phyloP scores from a whole-genome alignment of 768 basidiomycete genomes.

The Royoungia palumana region DNA sequence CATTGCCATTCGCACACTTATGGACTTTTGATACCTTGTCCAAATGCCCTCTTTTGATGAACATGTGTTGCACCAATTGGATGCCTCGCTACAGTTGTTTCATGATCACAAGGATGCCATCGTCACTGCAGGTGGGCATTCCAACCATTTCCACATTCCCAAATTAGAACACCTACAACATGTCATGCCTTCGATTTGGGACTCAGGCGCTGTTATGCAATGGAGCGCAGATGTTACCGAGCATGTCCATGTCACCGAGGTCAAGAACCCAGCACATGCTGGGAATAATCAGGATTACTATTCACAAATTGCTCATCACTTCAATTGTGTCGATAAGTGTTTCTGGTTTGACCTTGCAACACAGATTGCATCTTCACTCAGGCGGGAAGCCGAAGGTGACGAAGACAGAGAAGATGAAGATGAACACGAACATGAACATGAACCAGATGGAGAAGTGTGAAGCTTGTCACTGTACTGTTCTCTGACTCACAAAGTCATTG shows the following conservation, averaged over 20 bases:
- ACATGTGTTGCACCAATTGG: conserved; percentile 26
- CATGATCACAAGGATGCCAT: no score
- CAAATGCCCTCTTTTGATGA: conserved; percentile 34
- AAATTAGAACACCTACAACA: no score
- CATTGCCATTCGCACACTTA: conserved; percentile 20
- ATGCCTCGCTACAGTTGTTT: no score
- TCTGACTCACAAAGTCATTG: no score
- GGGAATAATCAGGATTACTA: not conserved
- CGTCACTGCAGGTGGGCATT: no score
- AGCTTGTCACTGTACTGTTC: no score
- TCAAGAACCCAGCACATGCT: not conserved
- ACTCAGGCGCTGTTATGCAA: not conserved
- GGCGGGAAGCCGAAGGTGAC: not conserved
- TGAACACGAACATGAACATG: not conserved
- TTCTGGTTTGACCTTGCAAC: not conserved
- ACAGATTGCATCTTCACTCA: not conserved
- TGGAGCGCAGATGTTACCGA: not conserved
- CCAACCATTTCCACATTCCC: no score
- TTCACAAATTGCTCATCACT: not conserved
- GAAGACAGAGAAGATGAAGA: not conserved
- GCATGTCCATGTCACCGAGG: not conserved
- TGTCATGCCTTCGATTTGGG: not conserved
- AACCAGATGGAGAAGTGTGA: no score
- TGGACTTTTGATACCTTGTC: conserved; percentile 41
- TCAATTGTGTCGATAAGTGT: not conserved